phyloP scores from a whole-genome alignment of 2,329 filamentous ascomycete species.

The Metarhizium anisopliae region DNA sequence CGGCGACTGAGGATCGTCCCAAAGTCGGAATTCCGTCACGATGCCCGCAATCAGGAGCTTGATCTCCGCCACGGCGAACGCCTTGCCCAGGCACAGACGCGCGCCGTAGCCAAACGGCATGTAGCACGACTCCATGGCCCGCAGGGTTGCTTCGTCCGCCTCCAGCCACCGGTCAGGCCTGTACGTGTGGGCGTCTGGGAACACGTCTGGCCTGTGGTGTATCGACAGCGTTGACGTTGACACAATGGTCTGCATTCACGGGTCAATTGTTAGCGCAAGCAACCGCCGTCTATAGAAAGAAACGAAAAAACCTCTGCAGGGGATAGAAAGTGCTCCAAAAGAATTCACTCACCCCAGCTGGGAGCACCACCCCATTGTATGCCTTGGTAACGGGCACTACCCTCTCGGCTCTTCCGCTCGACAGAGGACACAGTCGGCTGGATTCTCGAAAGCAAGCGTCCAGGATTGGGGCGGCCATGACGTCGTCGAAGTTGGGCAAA shows the following conservation, averaged over 20 bases:
- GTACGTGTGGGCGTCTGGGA: not conserved
- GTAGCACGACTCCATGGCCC: constrained; percentile 5
- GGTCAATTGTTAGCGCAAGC: not conserved
- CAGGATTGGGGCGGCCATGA: constrained; percentile 1
- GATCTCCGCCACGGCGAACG: constrained; percentile 3
- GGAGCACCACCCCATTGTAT: constrained; percentile 1
- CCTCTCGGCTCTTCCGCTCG: constrained; percentile 5
- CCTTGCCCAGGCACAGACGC: constrained; percentile 4
- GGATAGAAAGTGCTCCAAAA: not conserved
- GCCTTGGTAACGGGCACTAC: constrained; percentile 1
- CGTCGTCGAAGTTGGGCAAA: not conserved
- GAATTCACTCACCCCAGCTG: constrained; percentile 1
- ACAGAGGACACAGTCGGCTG: not conserved
- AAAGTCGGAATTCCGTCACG: constrained; percentile 1
- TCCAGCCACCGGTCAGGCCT: constrained; percentile 5
- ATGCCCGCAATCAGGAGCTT: constrained; percentile 3
- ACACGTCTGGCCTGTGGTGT: constrained; percentile 2
- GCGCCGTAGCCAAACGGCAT: constrained; percentile 6
- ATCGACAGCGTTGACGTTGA: constrained; percentile 4
- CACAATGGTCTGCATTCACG: constrained; percentile 2
- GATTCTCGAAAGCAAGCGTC: constrained; percentile 5
- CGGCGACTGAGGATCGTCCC: not conserved
- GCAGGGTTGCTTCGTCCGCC: constrained; percentile 1
- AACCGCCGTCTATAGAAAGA: not conserved
- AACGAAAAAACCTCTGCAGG: too few relatives aligned